Conservation (phyloP, 1,284 basidiomycete genomes). For the Ustilago shanxiensis region DNA sequence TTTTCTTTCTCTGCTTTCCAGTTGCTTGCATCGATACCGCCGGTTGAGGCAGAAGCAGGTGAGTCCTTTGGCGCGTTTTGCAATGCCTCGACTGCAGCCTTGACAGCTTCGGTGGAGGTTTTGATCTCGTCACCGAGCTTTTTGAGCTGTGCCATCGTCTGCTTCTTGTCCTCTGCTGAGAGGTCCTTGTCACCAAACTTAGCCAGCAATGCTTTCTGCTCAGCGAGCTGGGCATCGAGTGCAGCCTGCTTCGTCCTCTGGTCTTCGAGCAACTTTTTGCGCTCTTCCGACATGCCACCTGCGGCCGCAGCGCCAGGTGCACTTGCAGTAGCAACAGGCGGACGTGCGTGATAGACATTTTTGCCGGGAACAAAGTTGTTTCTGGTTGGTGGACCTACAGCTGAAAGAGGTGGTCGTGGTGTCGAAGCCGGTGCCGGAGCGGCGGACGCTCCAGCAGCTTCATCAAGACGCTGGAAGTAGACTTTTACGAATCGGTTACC, state of each 20-base stretch:
- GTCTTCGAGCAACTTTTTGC: slow-evolving; percentile 72
- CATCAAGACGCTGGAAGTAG: slow-evolving; percentile 68
- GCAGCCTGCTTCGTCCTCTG: slow-evolving; percentile 78
- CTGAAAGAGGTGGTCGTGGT: slow-evolving; percentile 74
- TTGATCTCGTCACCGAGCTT: slow-evolving; percentile 86
- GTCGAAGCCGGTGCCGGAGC: slow-evolving; percentile 80
- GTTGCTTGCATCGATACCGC: slow-evolving; percentile 64
- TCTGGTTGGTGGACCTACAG: slow-evolving; percentile 24
- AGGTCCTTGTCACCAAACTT: slow-evolving; percentile 77
- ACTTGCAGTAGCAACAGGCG: slow-evolving; percentile 23
- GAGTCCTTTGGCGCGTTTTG: slow-evolving; percentile 60
- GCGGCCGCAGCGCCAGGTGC: slow-evolving; percentile 14
- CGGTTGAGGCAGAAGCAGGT: slow-evolving; percentile 37
- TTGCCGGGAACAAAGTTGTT: slow-evolving; percentile 62
- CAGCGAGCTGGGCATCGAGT: slow-evolving; percentile 85
- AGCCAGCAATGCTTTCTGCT: slow-evolving; percentile 88
- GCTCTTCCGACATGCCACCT: slow-evolving; percentile 49
- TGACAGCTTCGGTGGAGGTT: slow-evolving; percentile 70
- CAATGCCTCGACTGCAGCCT: slow-evolving; percentile 66
- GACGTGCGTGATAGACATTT: slow-evolving; percentile 64
- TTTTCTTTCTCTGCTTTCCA: slow-evolving; percentile 76
- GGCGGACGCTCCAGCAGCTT: slow-evolving; percentile 76
- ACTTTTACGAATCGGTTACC: slow-evolving; percentile 92
- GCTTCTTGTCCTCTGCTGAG: slow-evolving; percentile 81
- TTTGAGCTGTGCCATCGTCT: slow-evolving; percentile 81